Percentiles rank a stretch among this genome's conserved stretches.
Evolutionary conservation across 1,284 basidiomycete genomes (phyloP).

Genomic region (Lentinus polychrous): DNA sequence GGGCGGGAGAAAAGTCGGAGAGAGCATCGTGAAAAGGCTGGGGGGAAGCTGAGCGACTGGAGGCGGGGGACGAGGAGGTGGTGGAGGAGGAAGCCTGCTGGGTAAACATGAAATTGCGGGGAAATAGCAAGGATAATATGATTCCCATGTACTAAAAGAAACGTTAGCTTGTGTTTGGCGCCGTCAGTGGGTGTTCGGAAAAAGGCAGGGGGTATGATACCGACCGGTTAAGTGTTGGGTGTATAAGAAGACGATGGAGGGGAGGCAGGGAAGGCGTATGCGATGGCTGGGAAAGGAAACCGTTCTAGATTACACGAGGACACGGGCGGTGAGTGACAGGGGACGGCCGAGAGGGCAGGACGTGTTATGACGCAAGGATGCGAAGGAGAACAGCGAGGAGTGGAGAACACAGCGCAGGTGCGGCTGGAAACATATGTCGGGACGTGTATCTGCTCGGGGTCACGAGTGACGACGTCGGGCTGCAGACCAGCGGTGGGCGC

Average conservation of each 20-base stretch:
- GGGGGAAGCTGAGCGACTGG: conserved; percentile 11
- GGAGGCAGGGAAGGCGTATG: not conserved
- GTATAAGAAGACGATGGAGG: conserved; percentile 4
- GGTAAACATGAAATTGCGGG: conserved; percentile 25
- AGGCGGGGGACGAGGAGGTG: conserved; percentile 20
- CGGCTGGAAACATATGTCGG: conserved; percentile 8
- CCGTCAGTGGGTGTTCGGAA: not conserved
- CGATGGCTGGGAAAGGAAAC: conserved; percentile 4
- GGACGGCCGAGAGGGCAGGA: conserved; percentile 4
- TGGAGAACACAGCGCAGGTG: conserved; percentile 12
- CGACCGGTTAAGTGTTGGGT: conserved; percentile 3
- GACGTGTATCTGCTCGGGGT: not conserved
- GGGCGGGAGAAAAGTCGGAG: not conserved
- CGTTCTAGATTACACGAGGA: conserved; percentile 8
- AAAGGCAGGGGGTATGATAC: conserved; percentile 1
- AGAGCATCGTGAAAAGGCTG: conserved; percentile 2
- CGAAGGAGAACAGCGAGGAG: conserved; percentile 13
- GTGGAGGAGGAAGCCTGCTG: conserved; percentile 18
- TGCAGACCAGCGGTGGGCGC: conserved; percentile 1
- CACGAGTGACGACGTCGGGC: conserved; percentile 1
- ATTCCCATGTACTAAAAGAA: conserved; percentile 26
- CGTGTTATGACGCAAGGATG: conserved; percentile 21
- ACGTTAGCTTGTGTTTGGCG: conserved; percentile 3
- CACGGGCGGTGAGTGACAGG: conserved; percentile 11
- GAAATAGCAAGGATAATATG: conserved; percentile 26